Percentiles rank a stretch among this genome's conserved stretches.
Evolutionary conservation across 805 yeast species (phyloP).

Genomic region (Zygosaccharomyces kombuchaensis): DNA sequence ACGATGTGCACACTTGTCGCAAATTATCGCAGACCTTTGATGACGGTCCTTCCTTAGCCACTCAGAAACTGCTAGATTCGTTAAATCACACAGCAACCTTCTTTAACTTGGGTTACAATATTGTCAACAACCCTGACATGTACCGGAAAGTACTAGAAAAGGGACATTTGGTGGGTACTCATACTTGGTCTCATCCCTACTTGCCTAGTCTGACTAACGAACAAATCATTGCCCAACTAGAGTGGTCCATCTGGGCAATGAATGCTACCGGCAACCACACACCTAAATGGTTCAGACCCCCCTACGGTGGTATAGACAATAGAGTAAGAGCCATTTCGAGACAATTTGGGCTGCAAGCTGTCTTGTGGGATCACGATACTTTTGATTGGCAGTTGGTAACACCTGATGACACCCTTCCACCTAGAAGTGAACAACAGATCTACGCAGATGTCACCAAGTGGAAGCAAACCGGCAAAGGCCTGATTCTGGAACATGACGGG

Average conservation of each 20-base stretch:
- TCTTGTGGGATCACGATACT: slow-evolving; percentile 87
- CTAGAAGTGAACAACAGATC: slow-evolving; percentile 49
- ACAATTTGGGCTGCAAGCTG: slow-evolving; percentile 83
- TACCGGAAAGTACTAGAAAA: slow-evolving; percentile 49
- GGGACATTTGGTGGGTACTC: slow-evolving; percentile 83
- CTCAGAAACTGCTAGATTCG: slow-evolving; percentile 53
- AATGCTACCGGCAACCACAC: slow-evolving; percentile 84
- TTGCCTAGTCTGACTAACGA: slow-evolving; percentile 76
- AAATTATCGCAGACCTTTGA: slow-evolving; percentile 83
- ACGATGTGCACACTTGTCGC: slow-evolving; percentile 74
- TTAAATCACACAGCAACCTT: slow-evolving; percentile 64
- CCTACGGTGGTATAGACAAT: slow-evolving; percentile 92
- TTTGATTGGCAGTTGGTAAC: slow-evolving; percentile 80
- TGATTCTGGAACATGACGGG: slow-evolving; percentile 86
- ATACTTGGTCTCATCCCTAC: slow-evolving; percentile 89
- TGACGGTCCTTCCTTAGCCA: slow-evolving; percentile 85
- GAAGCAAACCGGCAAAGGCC: slow-evolving; percentile 47
- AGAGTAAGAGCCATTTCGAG: slow-evolving; percentile 74
- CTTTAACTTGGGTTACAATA: slow-evolving; percentile 79
- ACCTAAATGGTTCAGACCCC: slow-evolving; percentile 95
- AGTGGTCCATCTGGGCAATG: slow-evolving; percentile 98
- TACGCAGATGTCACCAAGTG: slow-evolving; percentile 53
- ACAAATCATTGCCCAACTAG: slow-evolving; percentile 78
- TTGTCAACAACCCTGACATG: slow-evolving; percentile 70
- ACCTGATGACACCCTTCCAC: slow-evolving; percentile 30